Conservation (phyloP, 1,139 yeast species). For the Zygoascus meyerae region DNA sequence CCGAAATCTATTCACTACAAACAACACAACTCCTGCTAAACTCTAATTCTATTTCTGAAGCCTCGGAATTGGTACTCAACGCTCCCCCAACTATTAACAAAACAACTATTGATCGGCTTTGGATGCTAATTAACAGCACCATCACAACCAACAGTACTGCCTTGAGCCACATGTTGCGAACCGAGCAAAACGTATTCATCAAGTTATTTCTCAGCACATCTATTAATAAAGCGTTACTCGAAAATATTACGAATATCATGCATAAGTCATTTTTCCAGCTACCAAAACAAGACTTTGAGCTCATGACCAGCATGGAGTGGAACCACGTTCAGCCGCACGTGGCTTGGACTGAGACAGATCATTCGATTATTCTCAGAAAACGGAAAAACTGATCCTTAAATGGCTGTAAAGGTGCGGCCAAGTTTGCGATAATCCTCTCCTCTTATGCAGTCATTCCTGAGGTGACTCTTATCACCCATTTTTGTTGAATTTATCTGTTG, state of each 20-base stretch:
- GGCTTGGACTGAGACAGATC: neutral
- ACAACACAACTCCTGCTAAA: too few relatives aligned
- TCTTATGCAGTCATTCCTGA: too few relatives aligned
- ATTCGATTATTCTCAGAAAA: too few relatives aligned
- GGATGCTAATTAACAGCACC: neutral
- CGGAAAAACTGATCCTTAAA: too few relatives aligned
- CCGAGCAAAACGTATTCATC: neutral
- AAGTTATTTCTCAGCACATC: neutral
- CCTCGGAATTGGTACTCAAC: neutral
- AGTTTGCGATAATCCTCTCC: too few relatives aligned
- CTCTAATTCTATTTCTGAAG: too few relatives aligned
- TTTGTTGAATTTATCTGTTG: too few relatives aligned
- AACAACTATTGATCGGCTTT: neutral
- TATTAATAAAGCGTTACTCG: neutral
- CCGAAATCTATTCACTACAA: too few relatives aligned
- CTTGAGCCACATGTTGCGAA: neutral
- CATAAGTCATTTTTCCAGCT: neutral
- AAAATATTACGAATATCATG: neutral
- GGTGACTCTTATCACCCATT: too few relatives aligned
- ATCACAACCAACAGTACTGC: neutral
- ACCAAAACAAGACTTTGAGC: neutral
- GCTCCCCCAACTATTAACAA: neutral
- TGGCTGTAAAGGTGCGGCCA: too few relatives aligned
- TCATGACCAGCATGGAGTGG: neutral
- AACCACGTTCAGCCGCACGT: slow-evolving; percentile 4